phyloP scores from a whole-genome alignment of 2,329 filamentous ascomycete genomes.

The Stemphylium lycopersici region DNA sequence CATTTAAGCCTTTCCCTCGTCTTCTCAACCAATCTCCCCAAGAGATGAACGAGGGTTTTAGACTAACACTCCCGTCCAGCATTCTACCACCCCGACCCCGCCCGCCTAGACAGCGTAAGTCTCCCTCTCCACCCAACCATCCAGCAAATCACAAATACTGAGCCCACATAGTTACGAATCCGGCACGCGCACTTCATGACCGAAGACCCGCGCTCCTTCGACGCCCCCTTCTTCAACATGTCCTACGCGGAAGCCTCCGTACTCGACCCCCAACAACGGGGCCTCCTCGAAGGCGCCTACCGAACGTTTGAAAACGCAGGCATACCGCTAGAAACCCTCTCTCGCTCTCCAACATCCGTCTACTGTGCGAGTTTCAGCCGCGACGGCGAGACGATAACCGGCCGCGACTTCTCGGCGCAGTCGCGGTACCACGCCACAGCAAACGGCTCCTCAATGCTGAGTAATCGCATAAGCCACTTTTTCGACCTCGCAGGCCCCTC shows the following conservation, averaged over 20 bases:
- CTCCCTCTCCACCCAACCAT: background rate
- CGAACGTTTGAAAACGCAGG: constrained; percentile 30
- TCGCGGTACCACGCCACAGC: constrained; percentile 17
- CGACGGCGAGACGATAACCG: constrained; percentile 6
- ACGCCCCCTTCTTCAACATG: constrained; percentile 25
- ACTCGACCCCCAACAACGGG: constrained; percentile 31
- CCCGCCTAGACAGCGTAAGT: constrained; percentile 10
- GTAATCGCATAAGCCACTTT: constrained; percentile 26
- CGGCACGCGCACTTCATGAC: constrained; percentile 18
- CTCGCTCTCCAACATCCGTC: constrained; percentile 17
- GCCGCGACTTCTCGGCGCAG: constrained; percentile 6
- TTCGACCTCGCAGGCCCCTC: constrained; percentile 29
- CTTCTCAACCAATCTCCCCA: too few relatives aligned
- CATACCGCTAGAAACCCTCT: constrained; percentile 10
- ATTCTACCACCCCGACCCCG: constrained; percentile 12
- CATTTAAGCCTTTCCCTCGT: too few relatives aligned
- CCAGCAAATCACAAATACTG: background rate
- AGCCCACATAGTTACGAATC: background rate
- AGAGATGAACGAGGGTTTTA: background rate
- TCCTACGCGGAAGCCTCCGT: constrained; percentile 3
- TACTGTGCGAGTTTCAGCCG: constrained; percentile 12
- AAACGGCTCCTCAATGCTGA: constrained; percentile 28
- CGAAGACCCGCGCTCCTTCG: constrained; percentile 20
- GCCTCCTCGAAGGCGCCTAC: constrained; percentile 29
- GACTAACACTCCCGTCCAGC: background rate